These are phyloP conservation scores for Sugiyamaella chiloensis DNA, from an alignment of 805 yeast genomes.

Conservation along the genomic window DNA sequence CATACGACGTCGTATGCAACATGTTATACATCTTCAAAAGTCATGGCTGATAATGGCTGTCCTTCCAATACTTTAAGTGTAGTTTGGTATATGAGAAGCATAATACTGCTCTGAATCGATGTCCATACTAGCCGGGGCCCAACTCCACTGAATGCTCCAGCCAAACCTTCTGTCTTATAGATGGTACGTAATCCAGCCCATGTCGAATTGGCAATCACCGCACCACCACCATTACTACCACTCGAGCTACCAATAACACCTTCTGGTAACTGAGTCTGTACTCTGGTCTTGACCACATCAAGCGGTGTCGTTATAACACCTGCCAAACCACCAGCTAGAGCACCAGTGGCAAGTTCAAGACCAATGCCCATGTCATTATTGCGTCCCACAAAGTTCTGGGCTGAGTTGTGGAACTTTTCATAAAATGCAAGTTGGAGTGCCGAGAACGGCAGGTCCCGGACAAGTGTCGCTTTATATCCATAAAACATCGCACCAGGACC, in stretches of 20 bases:
- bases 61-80: constrained; percentile 55
- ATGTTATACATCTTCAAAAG: too few relatives aligned
- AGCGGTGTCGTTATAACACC: constrained; percentile 93
- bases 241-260: not conserved
- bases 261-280: constrained; percentile 67
- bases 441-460: constrained; percentile 91
- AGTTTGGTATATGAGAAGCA: constrained; percentile 84
- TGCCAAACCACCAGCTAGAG: constrained; percentile 93
- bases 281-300: constrained; percentile 89
- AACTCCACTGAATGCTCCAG: constrained; percentile 87
- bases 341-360: constrained; percentile 81
- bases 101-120: constrained; percentile 87
- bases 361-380: constrained; percentile 35
- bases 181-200: constrained; percentile 51
- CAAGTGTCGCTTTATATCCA: constrained; percentile 92
- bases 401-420: constrained; percentile 52
- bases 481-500: constrained; percentile 74
- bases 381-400: constrained; percentile 31
- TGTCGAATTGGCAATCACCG: constrained; percentile 43
- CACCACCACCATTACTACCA: not conserved
- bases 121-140: constrained; percentile 98
- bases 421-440: constrained; percentile 96
- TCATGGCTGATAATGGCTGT: not conserved
- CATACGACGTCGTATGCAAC: too few relatives aligned
- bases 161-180: constrained; percentile 67